Conservation (phyloP, 768 basidiomycete genomes). For the Inosperma sp. region DNA sequence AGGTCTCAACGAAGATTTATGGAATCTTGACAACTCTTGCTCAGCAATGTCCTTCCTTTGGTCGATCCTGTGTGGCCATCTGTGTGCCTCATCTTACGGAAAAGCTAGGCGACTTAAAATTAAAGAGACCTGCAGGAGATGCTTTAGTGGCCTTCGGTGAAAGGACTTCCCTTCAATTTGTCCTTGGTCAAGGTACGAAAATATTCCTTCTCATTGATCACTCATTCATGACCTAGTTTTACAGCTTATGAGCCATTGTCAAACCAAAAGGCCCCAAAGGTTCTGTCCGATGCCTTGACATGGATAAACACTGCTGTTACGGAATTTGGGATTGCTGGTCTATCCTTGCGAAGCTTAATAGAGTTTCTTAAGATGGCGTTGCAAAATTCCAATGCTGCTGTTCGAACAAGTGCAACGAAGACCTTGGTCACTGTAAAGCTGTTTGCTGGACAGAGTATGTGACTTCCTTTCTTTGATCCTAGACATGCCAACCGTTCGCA, state of each 20-base stretch:
- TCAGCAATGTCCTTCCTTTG: constrained; percentile 76
- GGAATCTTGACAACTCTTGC: constrained; percentile 70
- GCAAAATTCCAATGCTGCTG: constrained; percentile 91
- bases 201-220: background rate
- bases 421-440: constrained; percentile 85
- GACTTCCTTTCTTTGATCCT: background rate
- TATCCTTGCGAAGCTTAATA: constrained; percentile 79
- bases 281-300: constrained; percentile 80
- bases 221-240: constrained; percentile 6
- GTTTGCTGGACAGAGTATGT: constrained; percentile 82
- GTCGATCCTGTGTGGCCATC: constrained; percentile 78
- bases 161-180: constrained; percentile 91
- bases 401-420: constrained; percentile 91
- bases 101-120: constrained; percentile 92
- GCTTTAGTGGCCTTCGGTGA: constrained; percentile 80
- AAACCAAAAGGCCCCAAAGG: constrained; percentile 97
- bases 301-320: constrained; percentile 85
- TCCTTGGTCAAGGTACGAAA: constrained; percentile 78
- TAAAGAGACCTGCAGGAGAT: constrained; percentile 96
- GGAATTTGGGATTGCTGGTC: constrained; percentile 88
- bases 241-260: constrained; percentile 88
- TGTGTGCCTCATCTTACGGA: constrained; percentile 80
- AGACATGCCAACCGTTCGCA: constrained; percentile 25
- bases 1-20: constrained; percentile 93
- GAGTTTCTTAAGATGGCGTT: constrained; percentile 85